phyloP scores from a whole-genome alignment of 768 basidiomycete genomes.

The Xerocomus brunneocitrinus region DNA sequence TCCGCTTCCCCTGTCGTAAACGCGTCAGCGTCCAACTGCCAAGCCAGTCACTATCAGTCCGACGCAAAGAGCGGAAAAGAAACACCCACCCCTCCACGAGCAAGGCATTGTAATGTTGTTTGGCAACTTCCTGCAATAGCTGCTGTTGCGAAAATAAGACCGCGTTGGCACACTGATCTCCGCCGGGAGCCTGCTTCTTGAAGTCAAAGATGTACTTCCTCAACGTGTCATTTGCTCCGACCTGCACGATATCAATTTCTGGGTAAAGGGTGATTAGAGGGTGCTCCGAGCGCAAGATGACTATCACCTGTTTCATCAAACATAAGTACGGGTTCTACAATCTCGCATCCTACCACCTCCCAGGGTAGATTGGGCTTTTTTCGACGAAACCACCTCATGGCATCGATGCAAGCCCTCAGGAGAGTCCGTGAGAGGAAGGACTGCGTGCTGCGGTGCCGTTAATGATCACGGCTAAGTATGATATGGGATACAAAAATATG shows the following conservation, averaged over 20 bases:
- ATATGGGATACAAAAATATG: not conserved
- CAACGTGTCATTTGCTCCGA: constrained; percentile 49
- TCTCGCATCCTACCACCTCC: constrained; percentile 71
- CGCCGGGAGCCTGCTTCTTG: constrained; percentile 42
- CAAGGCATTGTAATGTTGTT: constrained; percentile 58
- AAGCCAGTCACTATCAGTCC: constrained; percentile 2
- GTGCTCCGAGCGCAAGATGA: constrained; percentile 1
- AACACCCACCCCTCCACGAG: constrained; percentile 60
- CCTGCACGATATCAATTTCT: constrained; percentile 59
- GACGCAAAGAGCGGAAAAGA: not conserved
- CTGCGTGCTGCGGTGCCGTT: constrained; percentile 15
- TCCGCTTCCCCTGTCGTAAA: constrained; percentile 54
- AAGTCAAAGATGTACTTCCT: constrained; percentile 62
- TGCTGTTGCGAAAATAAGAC: constrained; percentile 62
- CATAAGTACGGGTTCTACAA: constrained; percentile 60
- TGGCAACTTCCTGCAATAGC: constrained; percentile 50
- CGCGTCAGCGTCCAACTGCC: constrained; percentile 64
- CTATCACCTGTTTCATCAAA: constrained; percentile 58
- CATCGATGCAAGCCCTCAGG: constrained; percentile 13
- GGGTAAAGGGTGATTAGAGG: constrained; percentile 6
- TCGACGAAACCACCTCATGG: constrained; percentile 44
- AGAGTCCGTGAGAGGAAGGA: constrained; percentile 12
- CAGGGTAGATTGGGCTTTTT: constrained; percentile 55
- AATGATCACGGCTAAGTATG: constrained; percentile 9
- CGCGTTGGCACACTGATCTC: constrained; percentile 46